These are phyloP conservation scores for Ogataea trehaloabstinens DNA, from an alignment of 805 yeast genomes.

Conservation along the genomic window DNA sequence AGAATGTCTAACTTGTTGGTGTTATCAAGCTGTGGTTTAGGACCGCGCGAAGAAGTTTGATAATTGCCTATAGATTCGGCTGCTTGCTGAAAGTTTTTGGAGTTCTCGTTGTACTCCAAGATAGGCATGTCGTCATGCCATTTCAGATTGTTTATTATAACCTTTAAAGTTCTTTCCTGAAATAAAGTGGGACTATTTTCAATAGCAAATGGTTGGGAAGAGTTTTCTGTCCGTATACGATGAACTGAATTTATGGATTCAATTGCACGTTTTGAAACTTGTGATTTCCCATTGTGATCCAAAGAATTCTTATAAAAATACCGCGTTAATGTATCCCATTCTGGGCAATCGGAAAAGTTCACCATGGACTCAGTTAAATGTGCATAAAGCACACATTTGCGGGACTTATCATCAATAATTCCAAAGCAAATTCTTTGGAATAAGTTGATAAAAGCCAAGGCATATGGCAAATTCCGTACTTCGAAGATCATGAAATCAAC, in stretches of 20 bases:
- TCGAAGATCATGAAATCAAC: constrained; percentile 10
- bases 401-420: constrained; percentile 3
- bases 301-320: constrained; percentile 18
- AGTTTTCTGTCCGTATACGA: not conserved
- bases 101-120: constrained; percentile 16
- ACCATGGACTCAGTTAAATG: constrained; percentile 16
- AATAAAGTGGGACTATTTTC: constrained; percentile 15
- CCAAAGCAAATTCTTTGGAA: constrained; percentile 6
- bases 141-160: constrained; percentile 10
- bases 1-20: no score
- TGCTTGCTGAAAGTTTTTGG: constrained; percentile 15
- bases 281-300: constrained; percentile 3
- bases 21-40: constrained; percentile 1
- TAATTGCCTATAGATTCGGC: constrained; percentile 17
- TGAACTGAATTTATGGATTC: constrained; percentile 1
- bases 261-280: not conserved
- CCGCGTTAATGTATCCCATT: constrained; percentile 17
- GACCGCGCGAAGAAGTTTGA: constrained; percentile 4
- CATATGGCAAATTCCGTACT: constrained; percentile 18
- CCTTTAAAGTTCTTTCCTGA: constrained; percentile 8
- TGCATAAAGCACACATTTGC: constrained; percentile 9
- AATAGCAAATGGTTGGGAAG: constrained; percentile 5
- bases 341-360: constrained; percentile 12
- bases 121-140: constrained; percentile 17
- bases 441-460: constrained; percentile 17